phyloP scores from a whole-genome alignment of 768 basidiomycete species.

The Serendipita sp. region DNA sequence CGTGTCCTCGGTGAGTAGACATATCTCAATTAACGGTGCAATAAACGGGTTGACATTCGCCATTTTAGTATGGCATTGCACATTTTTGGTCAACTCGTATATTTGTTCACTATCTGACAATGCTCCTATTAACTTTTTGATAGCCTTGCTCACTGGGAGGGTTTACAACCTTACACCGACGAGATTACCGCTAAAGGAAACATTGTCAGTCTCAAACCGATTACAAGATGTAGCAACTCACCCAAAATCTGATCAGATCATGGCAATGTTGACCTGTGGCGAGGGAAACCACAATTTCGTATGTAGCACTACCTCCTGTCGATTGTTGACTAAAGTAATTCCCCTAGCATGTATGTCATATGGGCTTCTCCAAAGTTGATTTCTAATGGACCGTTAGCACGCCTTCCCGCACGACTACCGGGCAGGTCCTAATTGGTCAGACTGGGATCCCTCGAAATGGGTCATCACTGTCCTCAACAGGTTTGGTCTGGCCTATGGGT shows the following conservation, averaged over 20 bases:
- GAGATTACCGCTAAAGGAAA: constrained; percentile 66
- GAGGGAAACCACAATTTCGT: constrained; percentile 72
- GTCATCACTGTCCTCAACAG: constrained; percentile 38
- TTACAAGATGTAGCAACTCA: neutral
- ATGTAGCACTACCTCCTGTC: constrained; percentile 17
- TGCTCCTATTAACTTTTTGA: constrained; percentile 18
- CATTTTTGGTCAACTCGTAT: constrained; percentile 56
- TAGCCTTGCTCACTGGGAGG: constrained; percentile 67
- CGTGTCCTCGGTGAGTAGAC: constrained; percentile 38
- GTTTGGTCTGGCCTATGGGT: constrained; percentile 29
- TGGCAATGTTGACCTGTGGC: constrained; percentile 54
- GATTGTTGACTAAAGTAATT: neutral
- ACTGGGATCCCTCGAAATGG: constrained; percentile 79
- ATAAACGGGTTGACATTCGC: constrained; percentile 4
- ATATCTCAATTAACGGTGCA: neutral
- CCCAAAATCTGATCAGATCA: constrained; percentile 25
- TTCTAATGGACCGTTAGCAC: constrained; percentile 30
- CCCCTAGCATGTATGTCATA: constrained; percentile 9
- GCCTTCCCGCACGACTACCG: constrained; percentile 67
- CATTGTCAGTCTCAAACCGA: constrained; percentile 28
- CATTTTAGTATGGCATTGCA: constrained; percentile 48
- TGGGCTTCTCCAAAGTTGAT: neutral
- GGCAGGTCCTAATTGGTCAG: constrained; percentile 39
- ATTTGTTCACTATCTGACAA: constrained; percentile 16
- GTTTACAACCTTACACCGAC: constrained; percentile 63